A percentile compares a stretch with the other conserved stretches of the same genome.
Evolutionary conservation across 2,329 filamentous ascomycete genomes (phyloP).

Genomic region (Trichophyton equinum): DNA sequence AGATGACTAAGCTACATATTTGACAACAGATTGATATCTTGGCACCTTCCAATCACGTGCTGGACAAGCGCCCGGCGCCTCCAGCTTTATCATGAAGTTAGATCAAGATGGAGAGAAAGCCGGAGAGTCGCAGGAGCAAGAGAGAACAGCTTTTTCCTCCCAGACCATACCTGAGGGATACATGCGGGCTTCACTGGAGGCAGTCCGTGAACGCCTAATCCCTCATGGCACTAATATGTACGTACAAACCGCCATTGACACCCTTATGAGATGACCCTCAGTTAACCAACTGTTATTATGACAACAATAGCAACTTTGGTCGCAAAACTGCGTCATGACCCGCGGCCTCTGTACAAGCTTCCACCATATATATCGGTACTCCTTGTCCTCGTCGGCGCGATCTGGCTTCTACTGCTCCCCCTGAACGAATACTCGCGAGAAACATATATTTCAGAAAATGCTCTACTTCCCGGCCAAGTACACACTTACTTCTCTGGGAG

Average conservation of each 20-base stretch:
- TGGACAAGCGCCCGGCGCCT: too few relatives aligned
- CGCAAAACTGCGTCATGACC: slow-evolving; percentile 58
- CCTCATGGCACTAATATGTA: slow-evolving; percentile 32
- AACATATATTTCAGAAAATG: slow-evolving; percentile 97
- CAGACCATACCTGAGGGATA: background rate
- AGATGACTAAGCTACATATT: too few relatives aligned
- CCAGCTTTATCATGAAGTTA: background rate
- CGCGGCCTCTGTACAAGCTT: slow-evolving; percentile 56
- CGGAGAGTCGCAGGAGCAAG: background rate
- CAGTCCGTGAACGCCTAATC: slow-evolving; percentile 18
- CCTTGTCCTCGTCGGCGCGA: slow-evolving; percentile 71
- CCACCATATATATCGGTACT: slow-evolving; percentile 79
- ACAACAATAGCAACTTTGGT: slow-evolving; percentile 23
- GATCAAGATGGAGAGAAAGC: background rate
- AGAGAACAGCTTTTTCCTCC: background rate
- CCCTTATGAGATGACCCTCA: background rate
- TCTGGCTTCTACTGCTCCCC: slow-evolving; percentile 81
- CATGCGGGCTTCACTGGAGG: slow-evolving; percentile 16
- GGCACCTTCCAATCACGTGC: background rate
- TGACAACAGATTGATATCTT: background rate
- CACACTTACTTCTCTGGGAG: slow-evolving; percentile 96
- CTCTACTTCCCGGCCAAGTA: slow-evolving; percentile 85
- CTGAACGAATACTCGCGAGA: slow-evolving; percentile 79
- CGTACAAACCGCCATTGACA: slow-evolving; percentile 14
- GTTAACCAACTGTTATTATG: background rate